A percentile compares a stretch with the other conserved stretches of the same genome.
These are phyloP conservation scores for Plasmodium adleri DNA, from an alignment of 169 alveolate genomes.

Conservation along the genomic window DNA sequence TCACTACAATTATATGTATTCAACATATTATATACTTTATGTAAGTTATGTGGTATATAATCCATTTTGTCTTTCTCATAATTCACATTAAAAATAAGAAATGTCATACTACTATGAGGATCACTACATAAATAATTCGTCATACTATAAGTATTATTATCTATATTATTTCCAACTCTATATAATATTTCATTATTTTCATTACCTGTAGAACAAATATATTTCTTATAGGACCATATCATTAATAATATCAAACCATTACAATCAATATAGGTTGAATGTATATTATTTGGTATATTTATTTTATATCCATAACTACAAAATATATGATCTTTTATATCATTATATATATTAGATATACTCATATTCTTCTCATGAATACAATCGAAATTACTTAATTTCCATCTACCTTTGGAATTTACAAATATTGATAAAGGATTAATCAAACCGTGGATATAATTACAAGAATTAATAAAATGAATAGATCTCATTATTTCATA, in stretches of 20 bases:
- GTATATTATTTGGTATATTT: constrained; percentile 14
- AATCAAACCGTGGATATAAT: constrained; percentile 79
- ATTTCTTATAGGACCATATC: constrained; percentile 59
- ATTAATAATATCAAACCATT: constrained; percentile 32
- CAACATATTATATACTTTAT: constrained; percentile 21
- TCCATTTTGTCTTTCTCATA: neutral
- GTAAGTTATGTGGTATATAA: constrained; percentile 19
- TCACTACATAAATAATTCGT: no score
- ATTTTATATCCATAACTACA: constrained; percentile 19
- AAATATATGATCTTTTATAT: constrained; percentile 41
- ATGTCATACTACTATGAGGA: no score
- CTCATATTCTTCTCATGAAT: constrained; percentile 78
- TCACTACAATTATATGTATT: constrained; percentile 40
- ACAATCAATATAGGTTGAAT: constrained; percentile 29
- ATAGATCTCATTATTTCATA: constrained; percentile 78
- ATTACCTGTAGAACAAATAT: constrained; percentile 4
- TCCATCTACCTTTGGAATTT: constrained; percentile 74
- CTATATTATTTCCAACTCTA: neutral
- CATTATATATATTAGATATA: constrained; percentile 1
- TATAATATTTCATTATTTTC: no score
- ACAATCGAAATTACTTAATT: constrained; percentile 79
- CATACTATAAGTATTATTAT: constrained; percentile 5
- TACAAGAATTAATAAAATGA: constrained; percentile 78
- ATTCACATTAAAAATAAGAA: no score
- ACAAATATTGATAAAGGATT: constrained; percentile 79